A percentile compares a stretch with the other conserved stretches of the same genome.
Evolutionary conservation across 1,284 basidiomycete genomes (phyloP).

Genomic region (Cutaneotrichosporon sp.): DNA sequence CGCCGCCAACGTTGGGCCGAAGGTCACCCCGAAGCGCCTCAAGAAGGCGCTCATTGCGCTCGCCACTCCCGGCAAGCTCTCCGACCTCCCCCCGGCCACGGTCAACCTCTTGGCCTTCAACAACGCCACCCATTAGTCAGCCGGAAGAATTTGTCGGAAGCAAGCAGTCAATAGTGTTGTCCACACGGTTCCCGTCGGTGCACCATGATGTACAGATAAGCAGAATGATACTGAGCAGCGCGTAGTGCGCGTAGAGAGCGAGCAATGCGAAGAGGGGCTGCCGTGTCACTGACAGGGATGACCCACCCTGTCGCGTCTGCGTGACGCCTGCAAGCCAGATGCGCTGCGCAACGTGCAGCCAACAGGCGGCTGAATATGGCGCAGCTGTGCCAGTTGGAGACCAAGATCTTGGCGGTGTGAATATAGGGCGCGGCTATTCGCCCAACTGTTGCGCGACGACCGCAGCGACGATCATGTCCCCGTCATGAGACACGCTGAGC

Average conservation of each 20-base stretch:
- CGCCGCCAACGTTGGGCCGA: constrained; percentile 36
- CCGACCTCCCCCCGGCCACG: constrained; percentile 55
- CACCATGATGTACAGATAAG: constrained; percentile 14
- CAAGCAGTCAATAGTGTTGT: constrained; percentile 16
- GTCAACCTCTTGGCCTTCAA: constrained; percentile 76
- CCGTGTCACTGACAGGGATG: background rate
- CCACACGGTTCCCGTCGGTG: constrained; percentile 3
- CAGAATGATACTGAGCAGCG: constrained; percentile 8
- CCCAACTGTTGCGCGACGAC: background rate
- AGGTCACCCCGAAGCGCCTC: constrained; percentile 65
- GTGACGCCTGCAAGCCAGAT: too few species aligned
- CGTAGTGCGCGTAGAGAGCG: background rate
- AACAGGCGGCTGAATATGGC: too few species aligned
- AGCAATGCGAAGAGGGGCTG: background rate
- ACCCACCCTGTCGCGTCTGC: too few species aligned
- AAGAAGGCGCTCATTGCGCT: constrained; percentile 71
- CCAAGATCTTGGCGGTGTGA: background rate
- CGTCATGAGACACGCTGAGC: constrained; percentile 1
- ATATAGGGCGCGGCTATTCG: background rate
- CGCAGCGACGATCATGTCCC: constrained; percentile 2
- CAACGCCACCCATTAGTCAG: constrained; percentile 62
- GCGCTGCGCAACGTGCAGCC: too few species aligned
- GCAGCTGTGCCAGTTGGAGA: too few species aligned
- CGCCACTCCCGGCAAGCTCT: constrained; percentile 60
- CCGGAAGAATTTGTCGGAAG: constrained; percentile 19